A percentile compares a stretch with the other conserved stretches of the same genome.
These are phyloP conservation scores for Ceratocystis diversiconidia DNA, from an alignment of 2,329 filamentous ascomycete species.

Conservation along the genomic window DNA sequence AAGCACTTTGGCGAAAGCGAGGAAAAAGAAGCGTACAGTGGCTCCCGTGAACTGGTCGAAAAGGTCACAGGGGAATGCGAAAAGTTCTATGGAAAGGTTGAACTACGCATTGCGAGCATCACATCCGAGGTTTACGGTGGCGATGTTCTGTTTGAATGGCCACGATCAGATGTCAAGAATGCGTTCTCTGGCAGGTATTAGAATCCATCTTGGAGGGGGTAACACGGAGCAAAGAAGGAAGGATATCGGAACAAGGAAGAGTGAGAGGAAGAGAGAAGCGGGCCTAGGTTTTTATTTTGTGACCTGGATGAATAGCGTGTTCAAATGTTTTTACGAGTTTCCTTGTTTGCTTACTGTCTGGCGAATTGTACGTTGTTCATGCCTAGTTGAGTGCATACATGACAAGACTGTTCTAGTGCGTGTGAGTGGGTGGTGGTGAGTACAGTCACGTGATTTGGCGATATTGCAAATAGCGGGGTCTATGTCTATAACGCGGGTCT, in stretches of 20 bases:
- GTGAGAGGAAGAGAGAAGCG: neutral
- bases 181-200: conserved; percentile 32
- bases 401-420: too few relatives aligned
- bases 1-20: conserved; percentile 93
- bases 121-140: conserved; percentile 51
- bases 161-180: conserved; percentile 45
- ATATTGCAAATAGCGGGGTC: neutral
- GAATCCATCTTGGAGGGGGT: neutral
- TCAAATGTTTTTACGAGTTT: neutral
- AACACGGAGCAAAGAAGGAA: neutral
- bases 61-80: conserved; percentile 48
- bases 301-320: neutral
- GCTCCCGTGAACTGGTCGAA: conserved; percentile 44
- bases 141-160: conserved; percentile 52
- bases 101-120: conserved; percentile 44
- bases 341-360: neutral
- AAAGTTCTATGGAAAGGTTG: conserved; percentile 46
- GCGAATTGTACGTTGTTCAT: too few relatives aligned
- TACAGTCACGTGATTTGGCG: neutral
- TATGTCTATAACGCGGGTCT: neutral
- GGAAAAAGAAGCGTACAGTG: conserved; percentile 61
- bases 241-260: neutral
- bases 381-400: too few relatives aligned
- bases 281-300: neutral
- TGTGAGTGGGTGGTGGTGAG: neutral